Conservation (phyloP, 768 basidiomycete species). For the Tulasnella sp. region DNA sequence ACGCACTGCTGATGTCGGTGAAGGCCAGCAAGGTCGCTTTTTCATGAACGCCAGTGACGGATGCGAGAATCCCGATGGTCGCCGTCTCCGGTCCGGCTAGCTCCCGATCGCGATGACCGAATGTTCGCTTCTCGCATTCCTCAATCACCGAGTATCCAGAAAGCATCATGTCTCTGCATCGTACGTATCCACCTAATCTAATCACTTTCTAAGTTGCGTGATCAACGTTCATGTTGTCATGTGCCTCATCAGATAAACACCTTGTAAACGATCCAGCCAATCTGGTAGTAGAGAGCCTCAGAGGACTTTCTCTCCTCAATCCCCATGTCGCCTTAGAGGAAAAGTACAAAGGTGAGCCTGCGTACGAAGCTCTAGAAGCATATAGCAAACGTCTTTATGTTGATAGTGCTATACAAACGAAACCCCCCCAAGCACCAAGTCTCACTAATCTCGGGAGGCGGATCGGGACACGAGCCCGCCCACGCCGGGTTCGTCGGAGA, state of each 20-base stretch:
- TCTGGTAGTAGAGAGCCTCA: not conserved
- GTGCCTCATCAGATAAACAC: not conserved
- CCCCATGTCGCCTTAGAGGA: not conserved
- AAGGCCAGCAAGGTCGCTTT: too few species aligned
- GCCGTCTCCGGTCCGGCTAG: not conserved
- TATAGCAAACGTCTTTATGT: not conserved
- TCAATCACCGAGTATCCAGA: not conserved
- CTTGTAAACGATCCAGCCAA: not conserved
- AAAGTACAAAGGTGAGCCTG: not conserved
- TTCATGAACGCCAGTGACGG: not conserved
- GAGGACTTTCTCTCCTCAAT: not conserved
- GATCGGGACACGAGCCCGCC: conserved; percentile 84
- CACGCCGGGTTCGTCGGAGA: conserved; percentile 83
- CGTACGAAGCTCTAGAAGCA: not conserved
- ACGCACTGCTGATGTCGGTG: too few species aligned
- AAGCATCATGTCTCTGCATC: not conserved
- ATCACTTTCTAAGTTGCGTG: not conserved
- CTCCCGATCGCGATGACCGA: not conserved
- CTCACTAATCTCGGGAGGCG: conserved; percentile 27
- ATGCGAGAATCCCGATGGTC: not conserved
- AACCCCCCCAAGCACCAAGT: not conserved
- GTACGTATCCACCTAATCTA: too few species aligned
- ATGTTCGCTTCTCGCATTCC: not conserved
- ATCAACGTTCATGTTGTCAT: not conserved
- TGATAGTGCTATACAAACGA: conserved; percentile 3